Evolutionary conservation across 495 filamentous ascomycete genomes (phyloP).

Genomic region (Thozetella sp.): DNA sequence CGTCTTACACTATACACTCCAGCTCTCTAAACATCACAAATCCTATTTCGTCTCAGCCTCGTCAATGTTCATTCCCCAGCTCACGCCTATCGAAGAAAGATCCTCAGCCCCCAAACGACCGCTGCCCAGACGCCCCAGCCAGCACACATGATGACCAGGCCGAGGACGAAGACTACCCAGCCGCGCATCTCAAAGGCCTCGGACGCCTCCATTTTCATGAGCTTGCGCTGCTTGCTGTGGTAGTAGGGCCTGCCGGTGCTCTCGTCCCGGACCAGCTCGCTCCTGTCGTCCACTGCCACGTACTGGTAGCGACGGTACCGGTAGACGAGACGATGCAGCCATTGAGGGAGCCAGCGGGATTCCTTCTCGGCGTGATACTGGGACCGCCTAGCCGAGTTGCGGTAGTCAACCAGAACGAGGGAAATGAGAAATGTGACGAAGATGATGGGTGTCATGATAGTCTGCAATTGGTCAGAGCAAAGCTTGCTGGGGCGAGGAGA

Average conservation of each 20-base stretch:
- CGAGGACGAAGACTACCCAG: slow-evolving; percentile 34
- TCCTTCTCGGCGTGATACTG: slow-evolving; percentile 33
- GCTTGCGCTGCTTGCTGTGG: slow-evolving; percentile 50
- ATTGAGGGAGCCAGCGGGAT: slow-evolving; percentile 26
- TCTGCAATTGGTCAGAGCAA: slow-evolving; percentile 16
- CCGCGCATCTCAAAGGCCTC: slow-evolving; percentile 52
- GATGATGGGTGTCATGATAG: slow-evolving; percentile 48
- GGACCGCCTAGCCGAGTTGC: slow-evolving; percentile 36
- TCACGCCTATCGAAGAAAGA: background rate
- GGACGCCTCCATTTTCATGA: slow-evolving; percentile 50
- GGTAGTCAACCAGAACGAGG: slow-evolving; percentile 47
- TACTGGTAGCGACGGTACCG: slow-evolving; percentile 28
- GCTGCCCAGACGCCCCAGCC: slow-evolving; percentile 28
- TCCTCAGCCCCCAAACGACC: slow-evolving; percentile 13
- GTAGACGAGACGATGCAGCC: slow-evolving; percentile 38
- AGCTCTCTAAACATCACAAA: too few relatives aligned
- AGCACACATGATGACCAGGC: slow-evolving; percentile 17
- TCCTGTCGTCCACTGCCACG: slow-evolving; percentile 15
- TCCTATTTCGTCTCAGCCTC: too few relatives aligned
- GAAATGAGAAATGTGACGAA: slow-evolving; percentile 55
- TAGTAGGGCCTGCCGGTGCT: slow-evolving; percentile 29
- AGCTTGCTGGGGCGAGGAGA: background rate
- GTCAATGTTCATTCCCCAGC: background rate
- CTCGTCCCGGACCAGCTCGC: background rate
- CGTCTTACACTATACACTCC: too few relatives aligned